Base-by-base conservation (phyloP, 2,329 filamentous ascomycete genomes). In the Epicoccum sorghinum region DNA sequence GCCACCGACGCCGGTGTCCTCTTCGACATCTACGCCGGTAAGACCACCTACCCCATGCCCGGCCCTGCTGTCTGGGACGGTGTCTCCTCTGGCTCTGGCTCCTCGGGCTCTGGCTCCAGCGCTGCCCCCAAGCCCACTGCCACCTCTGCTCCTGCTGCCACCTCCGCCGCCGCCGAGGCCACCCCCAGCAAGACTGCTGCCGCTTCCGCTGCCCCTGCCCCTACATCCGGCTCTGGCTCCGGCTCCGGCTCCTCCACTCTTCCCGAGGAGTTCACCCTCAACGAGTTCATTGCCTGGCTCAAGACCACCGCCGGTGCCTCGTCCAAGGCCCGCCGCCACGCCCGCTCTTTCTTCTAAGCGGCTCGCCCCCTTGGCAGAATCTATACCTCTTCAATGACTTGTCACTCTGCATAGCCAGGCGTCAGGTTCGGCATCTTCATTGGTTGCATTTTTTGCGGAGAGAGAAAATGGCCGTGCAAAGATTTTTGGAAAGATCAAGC, bases 1-100 rank as follows among this genome's bases (percentile, higher is more conserved):
- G 65, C 72, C 57, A 59, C 61, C 23, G 75, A 78, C 61, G 67
- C 71, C 4, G 75, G 76, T 56, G 71, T 78, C 51, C 55, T 74
- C 4, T 75, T 74, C 66, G 67, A 78, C 69, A 66, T 78, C 56
- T 79, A 79, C 68, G 40, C 35, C 14, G 60, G 59, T 35, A 36
- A 50, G 10, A 64, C 64, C 49, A 68, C 60, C 33, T 78, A 78
- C 69, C 60, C 62, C 8, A 73, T 77, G 43, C 76, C 76, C 42
- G 77, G 77, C 27, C 76, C 76, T 35, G 49, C 57, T 13, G 72
- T 75, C 44, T 76, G 68, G 69, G 52, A 60, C 54, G 67, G 64
- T 45, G 66, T 64, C 49, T 61, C 56, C 40, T 54, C 53, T 27
- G 52, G 54, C 47, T 6, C 27, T 29, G 18, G 18, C 18, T 18